Base-by-base conservation (phyloP, 257 asterid species). In the Plantago major region DNA sequence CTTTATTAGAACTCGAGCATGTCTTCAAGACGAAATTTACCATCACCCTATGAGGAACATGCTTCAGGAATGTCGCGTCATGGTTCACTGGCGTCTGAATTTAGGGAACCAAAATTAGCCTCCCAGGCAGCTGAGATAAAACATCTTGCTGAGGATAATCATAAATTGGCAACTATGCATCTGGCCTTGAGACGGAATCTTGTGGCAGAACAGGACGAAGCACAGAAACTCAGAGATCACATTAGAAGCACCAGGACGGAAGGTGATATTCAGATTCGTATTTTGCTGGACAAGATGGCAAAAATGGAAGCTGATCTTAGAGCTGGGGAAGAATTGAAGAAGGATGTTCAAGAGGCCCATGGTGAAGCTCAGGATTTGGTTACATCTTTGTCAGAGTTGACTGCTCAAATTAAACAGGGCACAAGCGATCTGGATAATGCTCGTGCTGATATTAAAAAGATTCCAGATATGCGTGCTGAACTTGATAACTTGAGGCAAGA, bases 181-280 rank as follows among this genome's bases (percentile, higher is more conserved):
- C 43, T 74, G 67, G 69, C 82, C 73, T 72, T 87, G 82, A 76
- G 76, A 74, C 85, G 83, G 71, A 91, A 87, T 19, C 78, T 83
- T 70, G 63, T 60, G 62, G 79, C 82, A 67, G 82, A 86, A 68
- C 78, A 69, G 56, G 71, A 59, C 63, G 91, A 89, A 73, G 71
- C 72, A n/a, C 81, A 76, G 22, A 82, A 74, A 73, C 74, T 87
- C 42, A 71, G 78, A 67, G 96, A 80, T 33, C 87, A 78, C 66
- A 84, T 81, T 30, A 73, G 80, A 74, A 86, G 84, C 64, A 83
- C 71, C 57, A 85, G 75, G 64, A 71, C 75, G 37, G 97, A 87
- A 76, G 84, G 87, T 46, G 96, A 93, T 69, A 79, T 89, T 74
- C 85, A 87, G 74, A 73, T 87, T 67, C 84, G 85, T 40, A 64